A percentile compares a stretch with the other conserved stretches of the same genome.
phyloP scores from a whole-genome alignment of 495 filamentous ascomycete species.

The Trichodelitschia bisporula region DNA sequence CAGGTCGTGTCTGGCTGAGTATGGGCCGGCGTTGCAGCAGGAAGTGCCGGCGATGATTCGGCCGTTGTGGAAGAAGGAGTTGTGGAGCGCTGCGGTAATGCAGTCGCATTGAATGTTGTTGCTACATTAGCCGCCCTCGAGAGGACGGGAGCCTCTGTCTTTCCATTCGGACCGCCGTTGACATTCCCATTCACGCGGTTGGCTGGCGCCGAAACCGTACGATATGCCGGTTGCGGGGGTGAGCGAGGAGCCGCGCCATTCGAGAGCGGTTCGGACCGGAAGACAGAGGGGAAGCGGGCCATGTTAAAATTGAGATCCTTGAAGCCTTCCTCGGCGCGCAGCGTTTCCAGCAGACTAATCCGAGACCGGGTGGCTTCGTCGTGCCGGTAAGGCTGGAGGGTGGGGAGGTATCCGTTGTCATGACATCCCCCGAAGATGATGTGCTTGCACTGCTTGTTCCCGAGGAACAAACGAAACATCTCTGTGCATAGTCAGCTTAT shows the following conservation, averaged over 20 bases:
- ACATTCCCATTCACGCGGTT: background rate
- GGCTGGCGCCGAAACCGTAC: background rate
- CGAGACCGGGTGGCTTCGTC: slow-evolving; percentile 7
- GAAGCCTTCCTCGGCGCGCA: slow-evolving; percentile 9
- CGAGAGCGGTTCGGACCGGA: slow-evolving; percentile 7
- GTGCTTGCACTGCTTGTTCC: slow-evolving; percentile 18
- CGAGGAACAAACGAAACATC: slow-evolving; percentile 16
- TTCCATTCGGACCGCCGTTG: background rate
- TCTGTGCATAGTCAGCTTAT: slow-evolving; percentile 6
- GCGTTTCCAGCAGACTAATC: slow-evolving; percentile 15
- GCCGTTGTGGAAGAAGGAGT: background rate
- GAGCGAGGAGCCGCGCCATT: background rate
- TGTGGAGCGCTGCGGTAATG: background rate
- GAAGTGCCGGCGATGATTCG: background rate
- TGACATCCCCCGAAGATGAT: slow-evolving; percentile 18
- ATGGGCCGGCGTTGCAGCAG: background rate
- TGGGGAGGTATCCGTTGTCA: slow-evolving; percentile 17
- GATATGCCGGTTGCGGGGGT: background rate
- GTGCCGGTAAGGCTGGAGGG: slow-evolving; percentile 14
- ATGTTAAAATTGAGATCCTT: slow-evolving; percentile 10
- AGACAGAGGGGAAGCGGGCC: slow-evolving; percentile 10
- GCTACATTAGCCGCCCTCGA: background rate
- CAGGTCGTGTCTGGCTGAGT: slow-evolving; percentile 5
- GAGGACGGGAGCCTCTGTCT: background rate
- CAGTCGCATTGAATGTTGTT: background rate